A percentile compares a stretch with the other conserved stretches of the same genome.
phyloP scores from a whole-genome alignment of 805 yeast species.

The Priceomyces melissophilus region DNA sequence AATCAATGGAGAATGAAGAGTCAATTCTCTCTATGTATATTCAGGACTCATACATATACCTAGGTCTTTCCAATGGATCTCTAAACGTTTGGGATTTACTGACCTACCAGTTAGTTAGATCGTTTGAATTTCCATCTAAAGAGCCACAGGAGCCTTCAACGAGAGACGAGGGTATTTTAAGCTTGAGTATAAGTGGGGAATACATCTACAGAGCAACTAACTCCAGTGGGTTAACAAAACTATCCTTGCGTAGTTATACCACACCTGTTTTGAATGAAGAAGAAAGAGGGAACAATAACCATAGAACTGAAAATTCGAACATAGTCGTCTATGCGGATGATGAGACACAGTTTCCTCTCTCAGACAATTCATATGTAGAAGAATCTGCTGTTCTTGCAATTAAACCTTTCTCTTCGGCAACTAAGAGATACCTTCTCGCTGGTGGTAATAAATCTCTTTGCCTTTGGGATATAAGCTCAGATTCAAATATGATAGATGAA shows the following conservation, averaged over 20 bases:
- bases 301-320: conserved; percentile 5
- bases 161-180: conserved; percentile 39
- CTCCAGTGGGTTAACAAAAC: conserved; percentile 36
- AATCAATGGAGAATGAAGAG: conserved; percentile 58
- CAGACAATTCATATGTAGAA: conserved; percentile 9
- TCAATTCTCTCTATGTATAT: conserved; percentile 69
- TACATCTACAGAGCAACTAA: conserved; percentile 64
- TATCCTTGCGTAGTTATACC: conserved; percentile 17
- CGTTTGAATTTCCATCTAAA: conserved; percentile 27
- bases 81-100: conserved; percentile 86
- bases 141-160: conserved; percentile 6
- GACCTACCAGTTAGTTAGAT: conserved; percentile 65
- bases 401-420: conserved; percentile 38
- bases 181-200: conserved; percentile 54
- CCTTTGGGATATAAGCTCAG: conserved; percentile 58
- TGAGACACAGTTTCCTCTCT: conserved; percentile 5
- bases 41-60: conserved; percentile 67
- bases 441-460: conserved; percentile 74
- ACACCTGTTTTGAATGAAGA: conserved; percentile 6
- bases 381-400: conserved; percentile 58
- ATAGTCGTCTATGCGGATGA: conserved; percentile 11
- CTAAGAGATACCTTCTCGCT: conserved; percentile 49
- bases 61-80: conserved; percentile 73
- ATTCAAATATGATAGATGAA: conserved; percentile 3
- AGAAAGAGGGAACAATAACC: conserved; percentile 6